Conservation (phyloP, 75 land plant genomes). For the Cupressus sempervirens region DNA sequence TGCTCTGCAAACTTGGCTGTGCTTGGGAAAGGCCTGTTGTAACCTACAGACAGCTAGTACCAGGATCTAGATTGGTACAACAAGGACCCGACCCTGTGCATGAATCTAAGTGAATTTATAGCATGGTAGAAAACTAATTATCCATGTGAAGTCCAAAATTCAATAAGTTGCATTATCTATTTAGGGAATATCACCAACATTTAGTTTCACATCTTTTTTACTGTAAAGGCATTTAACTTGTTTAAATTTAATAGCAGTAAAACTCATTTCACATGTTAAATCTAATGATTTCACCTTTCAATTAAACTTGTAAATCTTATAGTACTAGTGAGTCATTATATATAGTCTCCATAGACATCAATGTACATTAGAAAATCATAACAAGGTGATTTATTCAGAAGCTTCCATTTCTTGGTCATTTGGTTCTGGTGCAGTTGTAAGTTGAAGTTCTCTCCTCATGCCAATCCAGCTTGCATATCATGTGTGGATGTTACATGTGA, state of each 20-base stretch:
- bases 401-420: background rate
- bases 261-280: background rate
- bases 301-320: no score
- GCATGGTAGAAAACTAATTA: no score
- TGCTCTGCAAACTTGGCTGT: no score
- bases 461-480: background rate
- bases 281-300: background rate
- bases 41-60: no score
- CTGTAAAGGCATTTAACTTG: background rate
- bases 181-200: background rate
- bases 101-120: no score
- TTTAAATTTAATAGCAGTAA: background rate
- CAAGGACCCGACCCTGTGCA: no score
- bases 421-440: background rate
- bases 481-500: background rate
- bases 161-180: background rate
- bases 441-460: background rate
- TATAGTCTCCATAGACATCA: background rate
- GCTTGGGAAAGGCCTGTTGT: no score
- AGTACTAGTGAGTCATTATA: no score
- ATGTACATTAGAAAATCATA: background rate
- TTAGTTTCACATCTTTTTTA: background rate
- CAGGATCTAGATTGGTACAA: no score
- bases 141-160: background rate
- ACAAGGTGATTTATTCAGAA: background rate